Evolutionary conservation across 768 basidiomycete genomes (phyloP).

Genomic region (Boletus rex-veris): DNA sequence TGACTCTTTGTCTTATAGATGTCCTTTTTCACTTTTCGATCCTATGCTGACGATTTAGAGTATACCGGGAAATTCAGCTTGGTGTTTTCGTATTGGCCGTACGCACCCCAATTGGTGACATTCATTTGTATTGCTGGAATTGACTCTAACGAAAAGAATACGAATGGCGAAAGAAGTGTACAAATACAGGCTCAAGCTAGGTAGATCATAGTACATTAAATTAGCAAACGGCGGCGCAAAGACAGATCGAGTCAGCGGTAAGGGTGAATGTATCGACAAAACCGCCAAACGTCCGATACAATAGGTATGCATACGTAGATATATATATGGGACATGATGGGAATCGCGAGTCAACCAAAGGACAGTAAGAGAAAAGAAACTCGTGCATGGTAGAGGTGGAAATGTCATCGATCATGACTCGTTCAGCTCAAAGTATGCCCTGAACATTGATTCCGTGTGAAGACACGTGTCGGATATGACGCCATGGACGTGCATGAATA

Average conservation of each 20-base stretch:
- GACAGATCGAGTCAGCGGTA: background rate
- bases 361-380: too few species aligned
- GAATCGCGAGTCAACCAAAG: background rate
- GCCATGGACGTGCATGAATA: conserved; percentile 91
- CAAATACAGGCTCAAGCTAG: conserved; percentile 20
- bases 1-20: background rate
- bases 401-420: conserved; percentile 35
- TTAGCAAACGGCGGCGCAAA: conserved; percentile 4
- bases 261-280: background rate
- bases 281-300: conserved; percentile 5
- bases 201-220: conserved; percentile 15
- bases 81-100: background rate
- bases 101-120: too few species aligned
- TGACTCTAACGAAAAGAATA: background rate
- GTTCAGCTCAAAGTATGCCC: conserved; percentile 76
- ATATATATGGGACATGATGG: conserved; percentile 1
- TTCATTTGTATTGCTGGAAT: conserved; percentile 2
- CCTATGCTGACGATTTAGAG: too few species aligned
- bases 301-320: conserved; percentile 13
- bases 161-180: conserved; percentile 1
- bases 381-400: background rate
- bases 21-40: background rate
- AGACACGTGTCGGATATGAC: conserved; percentile 74
- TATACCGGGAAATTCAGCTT: background rate
- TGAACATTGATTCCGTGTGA: conserved; percentile 85